Base-by-base conservation (phyloP, 371 early-diverging fungal species). In the Lichtheimia corymbifera region DNA sequence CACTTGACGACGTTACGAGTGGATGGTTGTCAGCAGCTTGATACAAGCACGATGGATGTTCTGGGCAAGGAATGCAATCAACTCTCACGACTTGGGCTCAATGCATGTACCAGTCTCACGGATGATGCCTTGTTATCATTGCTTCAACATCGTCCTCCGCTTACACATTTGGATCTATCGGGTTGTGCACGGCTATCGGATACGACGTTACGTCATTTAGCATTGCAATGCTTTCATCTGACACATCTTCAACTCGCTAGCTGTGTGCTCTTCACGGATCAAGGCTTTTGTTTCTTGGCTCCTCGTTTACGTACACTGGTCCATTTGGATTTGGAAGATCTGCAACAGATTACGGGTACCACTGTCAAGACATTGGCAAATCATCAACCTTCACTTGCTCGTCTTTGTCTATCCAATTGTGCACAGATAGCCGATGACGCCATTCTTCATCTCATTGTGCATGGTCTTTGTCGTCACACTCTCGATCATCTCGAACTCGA, bases 271-370 rank as follows among this genome's bases (percentile, higher is more conserved):
- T 53, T 86, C 17, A 76, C 76, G 0, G 84, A 86, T 51, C 75
- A 77, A 20, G 86, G 84, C 1, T 71, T 84, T 6, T 54, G 68
- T 15, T 61, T 68, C 52, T 55, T 86, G 20, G 68, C 76, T 4
- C 78, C 79, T 41, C 68, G 78, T 3, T 59, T 83, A 40, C 61
- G 65, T 0, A 66, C 62, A 3, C 66, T 86, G 14, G 62, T 68
- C 0, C 60, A 72, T 55, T 53, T 86, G 17, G 86, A 86, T 61
- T 73, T 86, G n/a, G 86, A 86, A 42, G 84, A 83, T 17, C 62
- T 81, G 6, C 70, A 58, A 4, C 74, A 73, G 3, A 70, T 86
- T 22, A 84, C 86, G 2, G 79, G 74, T 18, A 54, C 54, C 11
- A 79, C 86, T 1, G 65, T 84, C n/a, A 73, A 70, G 7, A 68